Conservation (phyloP, 345 rosid genomes). For the Rhodamnia argentea region DNA sequence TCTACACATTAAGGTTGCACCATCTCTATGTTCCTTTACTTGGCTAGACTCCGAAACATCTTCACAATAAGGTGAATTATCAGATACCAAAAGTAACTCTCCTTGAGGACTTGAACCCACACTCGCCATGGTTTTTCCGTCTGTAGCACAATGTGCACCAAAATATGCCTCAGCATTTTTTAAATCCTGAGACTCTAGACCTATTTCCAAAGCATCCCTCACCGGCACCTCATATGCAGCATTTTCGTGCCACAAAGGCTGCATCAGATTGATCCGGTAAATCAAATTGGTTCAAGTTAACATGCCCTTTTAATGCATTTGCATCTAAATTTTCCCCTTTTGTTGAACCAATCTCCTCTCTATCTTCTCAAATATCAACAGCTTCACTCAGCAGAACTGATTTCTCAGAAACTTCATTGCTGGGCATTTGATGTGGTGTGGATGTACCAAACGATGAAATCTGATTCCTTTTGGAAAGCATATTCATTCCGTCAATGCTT, state of each 20-base stretch:
- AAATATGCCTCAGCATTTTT: too few relatives aligned
- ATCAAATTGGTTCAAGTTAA: background rate
- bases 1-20: too few relatives aligned
- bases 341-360: background rate
- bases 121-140: too few relatives aligned
- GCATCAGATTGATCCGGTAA: conserved; percentile 7
- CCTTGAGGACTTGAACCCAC: too few relatives aligned
- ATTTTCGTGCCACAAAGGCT: conserved; percentile 32
- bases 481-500: background rate
- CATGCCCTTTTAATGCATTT: background rate
- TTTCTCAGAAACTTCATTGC: background rate
- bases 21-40: too few relatives aligned
- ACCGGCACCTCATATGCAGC: conserved; percentile 6
- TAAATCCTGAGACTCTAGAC: too few relatives aligned
- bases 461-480: conserved; percentile 3
- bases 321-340: conserved; percentile 2
- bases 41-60: too few relatives aligned
- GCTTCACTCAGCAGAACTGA: conserved; percentile 1
- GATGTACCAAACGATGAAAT: conserved; percentile 6
- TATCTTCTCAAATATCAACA: conserved; percentile 9
- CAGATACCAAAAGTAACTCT: too few relatives aligned
- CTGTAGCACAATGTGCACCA: too few relatives aligned
- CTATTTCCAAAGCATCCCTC: background rate
- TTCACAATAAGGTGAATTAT: too few relatives aligned
- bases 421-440: background rate